Evolutionary conservation across 257 asterid species (phyloP).

Genomic region (Rhazya stricta): DNA sequence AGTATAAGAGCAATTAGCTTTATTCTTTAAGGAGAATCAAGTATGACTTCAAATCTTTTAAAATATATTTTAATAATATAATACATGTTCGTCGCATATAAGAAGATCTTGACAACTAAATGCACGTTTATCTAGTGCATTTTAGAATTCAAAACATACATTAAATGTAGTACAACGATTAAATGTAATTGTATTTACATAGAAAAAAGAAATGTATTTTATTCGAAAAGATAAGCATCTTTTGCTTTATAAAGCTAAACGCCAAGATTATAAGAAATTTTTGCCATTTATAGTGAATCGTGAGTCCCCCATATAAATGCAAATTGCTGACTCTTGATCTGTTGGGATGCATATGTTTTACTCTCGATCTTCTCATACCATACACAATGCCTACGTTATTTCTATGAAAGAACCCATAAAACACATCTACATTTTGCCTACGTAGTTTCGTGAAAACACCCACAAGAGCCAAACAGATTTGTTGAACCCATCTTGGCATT

Average conservation of each 20-base stretch:
- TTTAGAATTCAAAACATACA: no score
- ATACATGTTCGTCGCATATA: no score
- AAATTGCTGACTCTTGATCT: neutral
- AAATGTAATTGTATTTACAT: no score
- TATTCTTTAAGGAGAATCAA: no score
- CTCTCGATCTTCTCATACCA: neutral
- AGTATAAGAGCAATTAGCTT: no score
- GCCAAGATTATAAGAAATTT: neutral
- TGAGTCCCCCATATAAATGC: neutral
- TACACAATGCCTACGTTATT: neutral
- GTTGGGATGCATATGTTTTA: neutral
- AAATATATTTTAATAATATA: no score
- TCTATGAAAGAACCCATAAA: neutral
- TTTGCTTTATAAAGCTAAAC: neutral
- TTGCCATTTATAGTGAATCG: neutral
- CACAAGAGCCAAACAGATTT: neutral
- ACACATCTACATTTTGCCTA: neutral
- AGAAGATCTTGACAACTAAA: no score
- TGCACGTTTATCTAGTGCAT: no score
- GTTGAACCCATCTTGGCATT: slow-evolving; percentile 6
- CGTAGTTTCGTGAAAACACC: neutral
- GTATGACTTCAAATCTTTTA: no score
- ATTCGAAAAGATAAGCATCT: neutral
- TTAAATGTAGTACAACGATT: no score
- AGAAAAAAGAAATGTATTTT: no score